These are phyloP conservation scores for Amylocarpus encephaloides DNA, from an alignment of 2,329 filamentous ascomycete genomes.

Conservation along the genomic window DNA sequence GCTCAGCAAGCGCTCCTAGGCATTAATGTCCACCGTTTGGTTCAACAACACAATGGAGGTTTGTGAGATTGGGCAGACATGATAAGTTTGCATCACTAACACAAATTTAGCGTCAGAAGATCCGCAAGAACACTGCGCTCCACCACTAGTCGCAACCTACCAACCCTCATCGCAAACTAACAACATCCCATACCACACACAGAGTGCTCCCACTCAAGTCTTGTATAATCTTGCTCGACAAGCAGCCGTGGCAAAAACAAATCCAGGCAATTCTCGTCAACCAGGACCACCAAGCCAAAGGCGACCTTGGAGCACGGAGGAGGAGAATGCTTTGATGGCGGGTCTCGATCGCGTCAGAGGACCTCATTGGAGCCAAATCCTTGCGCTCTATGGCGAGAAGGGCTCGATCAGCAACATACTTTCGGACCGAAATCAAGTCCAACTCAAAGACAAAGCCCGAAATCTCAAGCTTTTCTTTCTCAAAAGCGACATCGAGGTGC, in stretches of 20 bases:
- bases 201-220: conserved; percentile 44
- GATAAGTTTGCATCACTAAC: background rate
- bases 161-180: conserved; percentile 4
- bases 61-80: conserved; percentile 1
- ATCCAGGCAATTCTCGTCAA: conserved; percentile 42
- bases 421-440: conserved; percentile 84
- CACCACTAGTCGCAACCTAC: conserved; percentile 1
- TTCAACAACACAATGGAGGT: conserved; percentile 13
- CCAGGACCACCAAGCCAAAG: conserved; percentile 50
- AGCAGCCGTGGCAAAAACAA: conserved; percentile 49
- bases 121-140: conserved; percentile 17
- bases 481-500: conserved; percentile 86
- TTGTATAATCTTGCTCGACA: conserved; percentile 51
- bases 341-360: conserved; percentile 84
- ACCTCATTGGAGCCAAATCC: conserved; percentile 88
- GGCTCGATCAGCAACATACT: conserved; percentile 77
- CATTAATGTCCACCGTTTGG: conserved; percentile 1
- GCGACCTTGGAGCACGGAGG: conserved; percentile 80
- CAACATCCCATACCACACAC: conserved; percentile 28
- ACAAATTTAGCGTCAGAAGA: background rate
- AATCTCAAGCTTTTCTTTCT: conserved; percentile 89
- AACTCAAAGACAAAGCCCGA: conserved; percentile 85
- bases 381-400: conserved; percentile 73
- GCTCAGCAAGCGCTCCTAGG: conserved; percentile 15
- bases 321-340: conserved; percentile 84